Evolutionary conservation across 2,329 filamentous ascomycete species (phyloP).

Genomic region (Nothophaeocryptopus gaeumannii): DNA sequence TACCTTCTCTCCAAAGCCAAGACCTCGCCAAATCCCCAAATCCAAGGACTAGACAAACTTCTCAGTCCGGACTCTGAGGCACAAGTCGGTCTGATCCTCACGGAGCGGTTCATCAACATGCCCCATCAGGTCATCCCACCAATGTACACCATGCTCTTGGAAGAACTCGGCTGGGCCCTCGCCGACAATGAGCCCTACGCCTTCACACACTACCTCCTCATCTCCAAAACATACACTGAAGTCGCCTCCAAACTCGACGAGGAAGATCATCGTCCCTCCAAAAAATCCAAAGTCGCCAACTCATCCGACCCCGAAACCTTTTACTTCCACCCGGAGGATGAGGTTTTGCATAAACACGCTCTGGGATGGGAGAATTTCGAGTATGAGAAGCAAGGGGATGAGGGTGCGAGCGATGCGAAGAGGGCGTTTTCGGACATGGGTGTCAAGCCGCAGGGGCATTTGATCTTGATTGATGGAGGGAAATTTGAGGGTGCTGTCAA

Average conservation of each 20-base stretch:
- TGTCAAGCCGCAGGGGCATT: conserved; percentile 75
- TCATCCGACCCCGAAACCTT: conserved; percentile 60
- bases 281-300: conserved; percentile 57
- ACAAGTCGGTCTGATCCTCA: conserved; percentile 80
- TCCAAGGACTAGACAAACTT: conserved; percentile 38
- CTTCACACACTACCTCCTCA: conserved; percentile 87
- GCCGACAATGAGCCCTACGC: conserved; percentile 89
- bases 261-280: conserved; percentile 59
- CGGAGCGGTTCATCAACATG: conserved; percentile 93
- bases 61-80: conserved; percentile 34
- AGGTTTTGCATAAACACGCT: conserved; percentile 77
- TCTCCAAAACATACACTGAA: conserved; percentile 91
- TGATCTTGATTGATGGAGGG: conserved; percentile 79
- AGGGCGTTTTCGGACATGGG: conserved; percentile 92
- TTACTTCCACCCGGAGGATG: conserved; percentile 96
- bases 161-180: conserved; percentile 84
- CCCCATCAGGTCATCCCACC: conserved; percentile 89
- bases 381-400: conserved; percentile 74
- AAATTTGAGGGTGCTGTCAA: conserved; percentile 76
- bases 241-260: conserved; percentile 75
- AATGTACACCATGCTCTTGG: conserved; percentile 89
- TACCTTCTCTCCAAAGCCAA: conserved; percentile 64
- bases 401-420: conserved; percentile 84
- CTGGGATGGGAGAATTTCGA: conserved; percentile 67
- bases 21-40: conserved; percentile 41